These are phyloP conservation scores for Carex pumila DNA, from an alignment of 176 grass and related monocot genomes.

Conservation along the genomic window DNA sequence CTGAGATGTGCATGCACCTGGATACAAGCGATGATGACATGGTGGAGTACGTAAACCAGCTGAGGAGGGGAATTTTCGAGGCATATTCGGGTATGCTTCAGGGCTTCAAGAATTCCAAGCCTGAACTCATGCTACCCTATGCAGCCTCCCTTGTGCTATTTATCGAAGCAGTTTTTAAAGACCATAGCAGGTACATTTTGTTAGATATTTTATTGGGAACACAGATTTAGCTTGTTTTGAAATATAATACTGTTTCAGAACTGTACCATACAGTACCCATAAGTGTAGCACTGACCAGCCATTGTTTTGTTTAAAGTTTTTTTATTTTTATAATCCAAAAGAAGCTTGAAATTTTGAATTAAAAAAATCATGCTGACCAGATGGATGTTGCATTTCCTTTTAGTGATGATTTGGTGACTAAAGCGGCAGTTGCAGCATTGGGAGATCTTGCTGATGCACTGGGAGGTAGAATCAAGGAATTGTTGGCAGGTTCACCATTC, in stretches of 20 bases:
- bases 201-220: constrained; percentile 10
- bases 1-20: constrained; percentile 49
- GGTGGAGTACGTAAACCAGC: constrained; percentile 76
- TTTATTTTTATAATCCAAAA: neutral
- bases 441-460: constrained; percentile 75
- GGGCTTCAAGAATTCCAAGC: constrained; percentile 69
- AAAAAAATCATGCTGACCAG: neutral
- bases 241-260: neutral
- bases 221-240: constrained; percentile 2
- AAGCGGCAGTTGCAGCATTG: constrained; percentile 67
- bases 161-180: constrained; percentile 64
- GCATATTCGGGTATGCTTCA: constrained; percentile 90
- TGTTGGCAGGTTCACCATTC: constrained; percentile 53
- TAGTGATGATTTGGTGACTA: constrained; percentile 82
- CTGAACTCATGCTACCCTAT: constrained; percentile 71
- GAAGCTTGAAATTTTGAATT: neutral
- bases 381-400: neutral
- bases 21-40: constrained; percentile 73
- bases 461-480: constrained; percentile 45
- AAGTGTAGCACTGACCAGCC: neutral
- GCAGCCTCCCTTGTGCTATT: constrained; percentile 58
- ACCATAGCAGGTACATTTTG: constrained; percentile 46
- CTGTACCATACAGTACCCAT: neutral
- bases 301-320: neutral
- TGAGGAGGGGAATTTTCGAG: constrained; percentile 74